These are phyloP conservation scores for Acacia pycnantha DNA, from an alignment of 331 rosid species.

Conservation along the genomic window DNA sequence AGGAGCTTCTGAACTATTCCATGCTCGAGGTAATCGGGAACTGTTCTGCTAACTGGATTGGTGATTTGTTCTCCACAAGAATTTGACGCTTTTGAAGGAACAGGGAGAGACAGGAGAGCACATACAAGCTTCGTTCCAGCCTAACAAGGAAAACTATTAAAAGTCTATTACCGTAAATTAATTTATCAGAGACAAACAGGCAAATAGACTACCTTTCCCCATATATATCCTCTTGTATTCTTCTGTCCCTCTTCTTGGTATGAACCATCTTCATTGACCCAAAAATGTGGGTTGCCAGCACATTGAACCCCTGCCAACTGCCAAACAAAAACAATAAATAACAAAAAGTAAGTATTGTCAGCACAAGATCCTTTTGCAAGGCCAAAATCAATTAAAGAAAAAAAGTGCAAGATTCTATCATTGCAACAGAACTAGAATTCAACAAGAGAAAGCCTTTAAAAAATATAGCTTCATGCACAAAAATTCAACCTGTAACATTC, in stretches of 20 bases:
- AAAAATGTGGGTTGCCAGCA: slow-evolving; percentile 98
- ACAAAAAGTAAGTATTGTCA: background rate
- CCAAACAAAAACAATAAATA: slow-evolving; percentile 32
- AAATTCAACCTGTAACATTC: slow-evolving; percentile 89
- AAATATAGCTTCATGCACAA: background rate
- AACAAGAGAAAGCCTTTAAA: slow-evolving; percentile 15
- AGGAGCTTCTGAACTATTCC: slow-evolving; percentile 86
- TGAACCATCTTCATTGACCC: slow-evolving; percentile 99
- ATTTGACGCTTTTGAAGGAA: slow-evolving; percentile 71
- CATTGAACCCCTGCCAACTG: slow-evolving; percentile 99
- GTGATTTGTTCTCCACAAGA: slow-evolving; percentile 58
- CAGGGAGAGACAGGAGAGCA: slow-evolving; percentile 86
- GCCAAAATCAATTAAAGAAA: background rate
- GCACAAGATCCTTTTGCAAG: slow-evolving; percentile 7
- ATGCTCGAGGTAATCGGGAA: slow-evolving; percentile 84
- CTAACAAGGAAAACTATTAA: slow-evolving; percentile 50
- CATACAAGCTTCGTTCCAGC: slow-evolving; percentile 96
- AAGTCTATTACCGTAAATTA: slow-evolving; percentile 23
- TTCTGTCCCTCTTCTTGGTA: slow-evolving; percentile 99
- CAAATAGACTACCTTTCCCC: slow-evolving; percentile 81
- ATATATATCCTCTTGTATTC: slow-evolving; percentile 89
- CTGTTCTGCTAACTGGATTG: slow-evolving; percentile 50
- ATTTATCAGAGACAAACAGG: background rate
- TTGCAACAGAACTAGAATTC: slow-evolving; percentile 3
- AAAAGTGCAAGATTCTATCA: slow-evolving; percentile 19